phyloP scores from a whole-genome alignment of 2,329 filamentous ascomycete species.

The Ceratocystis lukuohia region DNA sequence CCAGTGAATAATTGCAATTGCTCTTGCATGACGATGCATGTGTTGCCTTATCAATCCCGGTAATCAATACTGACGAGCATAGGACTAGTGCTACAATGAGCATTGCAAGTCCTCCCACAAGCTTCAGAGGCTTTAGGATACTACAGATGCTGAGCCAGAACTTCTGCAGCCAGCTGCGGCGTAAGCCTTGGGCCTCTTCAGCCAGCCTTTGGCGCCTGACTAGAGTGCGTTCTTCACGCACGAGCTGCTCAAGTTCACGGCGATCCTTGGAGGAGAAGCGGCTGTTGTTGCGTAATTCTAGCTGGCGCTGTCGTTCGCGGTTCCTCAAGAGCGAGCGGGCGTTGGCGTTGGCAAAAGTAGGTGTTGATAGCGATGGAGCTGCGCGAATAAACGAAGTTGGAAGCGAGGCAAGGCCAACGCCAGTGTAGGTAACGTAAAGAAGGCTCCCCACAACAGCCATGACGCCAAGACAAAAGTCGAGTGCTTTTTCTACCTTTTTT shows the following conservation, averaged over 20 bases:
- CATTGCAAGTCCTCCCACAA: conserved; percentile 69
- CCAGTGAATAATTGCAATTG: conserved; percentile 83
- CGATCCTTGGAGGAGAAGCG: conserved; percentile 74
- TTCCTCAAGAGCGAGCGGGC: conserved; percentile 73
- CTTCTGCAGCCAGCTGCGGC: conserved; percentile 51
- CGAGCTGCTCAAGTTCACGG: conserved; percentile 72
- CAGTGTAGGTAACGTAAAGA: conserved; percentile 80
- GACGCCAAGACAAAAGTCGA: conserved; percentile 82
- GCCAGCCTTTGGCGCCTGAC: conserved; percentile 80
- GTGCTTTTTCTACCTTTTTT: conserved; percentile 81
- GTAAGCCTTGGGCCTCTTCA: conserved; percentile 48
- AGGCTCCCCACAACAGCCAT: conserved; percentile 76
- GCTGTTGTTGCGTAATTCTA: conserved; percentile 73
- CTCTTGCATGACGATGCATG: conserved; percentile 84
- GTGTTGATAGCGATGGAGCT: conserved; percentile 71
- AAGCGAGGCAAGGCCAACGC: conserved; percentile 73
- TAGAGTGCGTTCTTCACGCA: conserved; percentile 82
- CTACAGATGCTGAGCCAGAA: conserved; percentile 70
- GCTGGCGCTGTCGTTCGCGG: conserved; percentile 78
- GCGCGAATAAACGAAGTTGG: conserved; percentile 88
- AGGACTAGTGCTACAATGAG: conserved; percentile 61
- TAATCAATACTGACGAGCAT: conserved; percentile 89
- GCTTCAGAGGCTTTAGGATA: conserved; percentile 74
- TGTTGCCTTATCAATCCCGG: conserved; percentile 87
- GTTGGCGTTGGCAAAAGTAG: conserved; percentile 62